Conservation (phyloP, 2,329 filamentous ascomycete species). For the Leptographium wingfieldii region DNA sequence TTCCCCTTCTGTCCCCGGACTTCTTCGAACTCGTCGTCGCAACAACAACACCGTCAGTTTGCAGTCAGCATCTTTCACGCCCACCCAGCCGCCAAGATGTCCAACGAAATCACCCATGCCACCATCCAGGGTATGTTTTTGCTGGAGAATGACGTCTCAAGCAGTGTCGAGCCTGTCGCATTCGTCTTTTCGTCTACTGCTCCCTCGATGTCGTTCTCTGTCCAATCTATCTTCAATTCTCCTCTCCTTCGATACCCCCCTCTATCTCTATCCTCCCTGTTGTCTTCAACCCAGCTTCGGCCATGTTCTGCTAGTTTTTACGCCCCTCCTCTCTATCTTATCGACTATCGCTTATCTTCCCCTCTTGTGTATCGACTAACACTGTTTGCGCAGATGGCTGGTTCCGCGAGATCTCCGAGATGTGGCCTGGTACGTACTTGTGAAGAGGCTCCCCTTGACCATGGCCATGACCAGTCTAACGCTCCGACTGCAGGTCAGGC, state of each 20-base stretch:
- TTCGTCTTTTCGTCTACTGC: not conserved
- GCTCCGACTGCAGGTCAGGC: slow-evolving; percentile 55
- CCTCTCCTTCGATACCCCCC: slow-evolving; percentile 5
- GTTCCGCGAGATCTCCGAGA: slow-evolving; percentile 97
- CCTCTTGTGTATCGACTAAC: not conserved
- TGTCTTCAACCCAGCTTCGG: not conserved
- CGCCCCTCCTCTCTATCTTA: slow-evolving; percentile 5
- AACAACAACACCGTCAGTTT: not conserved
- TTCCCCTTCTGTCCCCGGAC: not conserved
- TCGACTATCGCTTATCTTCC: slow-evolving; percentile 9
- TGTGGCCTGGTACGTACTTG: slow-evolving; percentile 65
- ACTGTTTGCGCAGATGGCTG: slow-evolving; percentile 65
- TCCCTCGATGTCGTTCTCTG: not conserved
- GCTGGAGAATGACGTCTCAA: too few relatives aligned
- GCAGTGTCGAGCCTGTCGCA: too few relatives aligned
- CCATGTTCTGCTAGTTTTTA: slow-evolving; percentile 6
- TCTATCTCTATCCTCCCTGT: not conserved
- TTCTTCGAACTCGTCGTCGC: not conserved
- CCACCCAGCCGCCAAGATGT: slow-evolving; percentile 36
- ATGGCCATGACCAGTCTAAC: not conserved
- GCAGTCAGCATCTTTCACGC: not conserved
- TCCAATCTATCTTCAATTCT: not conserved
- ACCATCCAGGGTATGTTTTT: slow-evolving; percentile 56
- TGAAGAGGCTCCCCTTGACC: not conserved
- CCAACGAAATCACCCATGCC: slow-evolving; percentile 59